These are phyloP conservation scores for Coniophora puteana DNA, from an alignment of 1,284 basidiomycete genomes.

Conservation along the genomic window DNA sequence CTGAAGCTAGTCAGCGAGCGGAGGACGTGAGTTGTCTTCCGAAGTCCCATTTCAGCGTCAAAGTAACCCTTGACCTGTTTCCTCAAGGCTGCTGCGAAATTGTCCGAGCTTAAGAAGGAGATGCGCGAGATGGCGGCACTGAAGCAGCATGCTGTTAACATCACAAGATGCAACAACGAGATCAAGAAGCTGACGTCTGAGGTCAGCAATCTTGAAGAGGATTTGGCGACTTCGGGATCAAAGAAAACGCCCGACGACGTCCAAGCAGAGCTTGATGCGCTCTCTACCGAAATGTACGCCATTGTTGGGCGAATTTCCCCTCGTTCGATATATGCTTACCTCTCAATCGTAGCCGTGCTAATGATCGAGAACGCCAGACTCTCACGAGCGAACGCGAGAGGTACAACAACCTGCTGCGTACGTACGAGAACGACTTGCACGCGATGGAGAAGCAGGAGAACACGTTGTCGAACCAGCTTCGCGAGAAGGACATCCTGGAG, in stretches of 20 bases:
- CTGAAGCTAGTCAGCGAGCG: conserved; percentile 44
- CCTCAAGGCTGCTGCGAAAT: conserved; percentile 42
- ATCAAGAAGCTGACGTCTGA: conserved; percentile 64
- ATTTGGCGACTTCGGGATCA: conserved; percentile 69
- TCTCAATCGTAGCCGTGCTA: conserved; percentile 48
- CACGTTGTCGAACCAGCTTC: conserved; percentile 57
- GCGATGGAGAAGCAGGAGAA: conserved; percentile 61
- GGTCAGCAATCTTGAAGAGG: conserved; percentile 62
- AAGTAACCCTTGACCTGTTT: conserved; percentile 3
- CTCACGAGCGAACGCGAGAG: conserved; percentile 66
- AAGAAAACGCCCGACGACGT: conserved; percentile 84
- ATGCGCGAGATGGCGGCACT: conserved; percentile 62
- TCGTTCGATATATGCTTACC: conserved; percentile 1
- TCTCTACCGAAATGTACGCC: conserved; percentile 66
- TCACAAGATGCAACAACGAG: conserved; percentile 65
- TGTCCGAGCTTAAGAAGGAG: conserved; percentile 47
- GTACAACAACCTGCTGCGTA: conserved; percentile 52
- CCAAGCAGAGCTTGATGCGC: conserved; percentile 65
- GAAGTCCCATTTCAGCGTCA: not conserved
- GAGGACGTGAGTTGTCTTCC: conserved; percentile 46
- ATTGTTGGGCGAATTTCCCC: conserved; percentile 3
- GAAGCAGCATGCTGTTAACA: conserved; percentile 60
- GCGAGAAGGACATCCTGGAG: conserved; percentile 62
- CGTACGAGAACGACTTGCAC: conserved; percentile 55
- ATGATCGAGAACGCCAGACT: conserved; percentile 65